Conservation (phyloP, 257 asterid species). For the Solanum gandarillasii region DNA sequence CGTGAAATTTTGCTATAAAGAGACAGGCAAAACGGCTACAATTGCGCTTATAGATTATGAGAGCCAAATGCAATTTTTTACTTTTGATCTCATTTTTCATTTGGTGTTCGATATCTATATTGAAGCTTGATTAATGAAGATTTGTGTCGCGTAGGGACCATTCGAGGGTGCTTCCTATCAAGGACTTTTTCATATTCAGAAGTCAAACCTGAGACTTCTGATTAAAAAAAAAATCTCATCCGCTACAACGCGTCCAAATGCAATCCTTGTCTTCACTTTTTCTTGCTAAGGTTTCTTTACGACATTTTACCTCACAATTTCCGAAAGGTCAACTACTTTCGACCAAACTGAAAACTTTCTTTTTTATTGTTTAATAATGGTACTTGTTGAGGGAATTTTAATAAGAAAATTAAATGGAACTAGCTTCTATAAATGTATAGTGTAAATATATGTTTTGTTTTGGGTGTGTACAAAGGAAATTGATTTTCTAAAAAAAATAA, state of each 20-base stretch:
- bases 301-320: neutral
- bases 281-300: neutral
- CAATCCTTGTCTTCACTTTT: neutral
- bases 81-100: neutral
- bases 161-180: too few relatives aligned
- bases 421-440: neutral
- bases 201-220: too few relatives aligned
- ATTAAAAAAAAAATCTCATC: too few relatives aligned
- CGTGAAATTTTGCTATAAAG: neutral
- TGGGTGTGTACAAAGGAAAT: neutral
- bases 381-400: neutral
- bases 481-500: neutral
- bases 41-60: neutral
- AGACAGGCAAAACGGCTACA: neutral
- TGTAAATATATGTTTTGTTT: neutral
- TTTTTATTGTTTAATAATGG: neutral
- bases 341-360: neutral
- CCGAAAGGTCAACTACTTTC: neutral
- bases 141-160: too few relatives aligned
- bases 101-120: too few relatives aligned
- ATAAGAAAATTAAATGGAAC: neutral
- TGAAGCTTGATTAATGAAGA: too few relatives aligned
- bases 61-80: neutral
- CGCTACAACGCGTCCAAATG: neutral
- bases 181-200: fast-evolving